phyloP scores from a whole-genome alignment of 257 asterid genomes.

The Jacaranda mimosifolia region DNA sequence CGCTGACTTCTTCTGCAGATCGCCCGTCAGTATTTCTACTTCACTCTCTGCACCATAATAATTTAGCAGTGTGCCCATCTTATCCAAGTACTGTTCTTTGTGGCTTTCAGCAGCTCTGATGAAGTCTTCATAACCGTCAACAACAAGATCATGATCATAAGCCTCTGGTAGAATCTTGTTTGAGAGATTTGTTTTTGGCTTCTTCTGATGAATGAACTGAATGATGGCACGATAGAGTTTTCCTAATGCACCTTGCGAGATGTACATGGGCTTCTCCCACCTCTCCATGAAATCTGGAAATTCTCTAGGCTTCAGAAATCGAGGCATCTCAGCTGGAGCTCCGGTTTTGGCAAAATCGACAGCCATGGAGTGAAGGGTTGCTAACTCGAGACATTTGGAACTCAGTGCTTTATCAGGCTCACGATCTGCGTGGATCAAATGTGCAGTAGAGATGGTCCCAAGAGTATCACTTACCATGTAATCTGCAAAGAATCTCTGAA shows the following conservation, averaged over 20 bases:
- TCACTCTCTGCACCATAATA: conserved; percentile 82
- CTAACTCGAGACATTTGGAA: conserved; percentile 81
- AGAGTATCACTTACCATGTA: conserved; percentile 88
- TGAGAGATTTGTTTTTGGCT: conserved; percentile 35
- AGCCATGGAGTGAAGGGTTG: conserved; percentile 94
- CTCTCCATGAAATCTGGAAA: conserved; percentile 96
- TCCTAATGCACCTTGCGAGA: conserved; percentile 74
- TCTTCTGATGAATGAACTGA: conserved; percentile 38
- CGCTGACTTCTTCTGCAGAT: conserved; percentile 58
- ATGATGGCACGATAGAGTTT: conserved; percentile 79
- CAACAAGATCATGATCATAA: conserved; percentile 68
- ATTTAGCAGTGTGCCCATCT: conserved; percentile 53
- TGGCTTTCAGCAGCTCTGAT: conserved; percentile 61
- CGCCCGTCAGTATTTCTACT: conserved; percentile 87
- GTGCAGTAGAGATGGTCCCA: conserved; percentile 90
- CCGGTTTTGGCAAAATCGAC: conserved; percentile 97
- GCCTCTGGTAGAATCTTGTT: conserved; percentile 47
- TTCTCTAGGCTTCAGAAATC: conserved; percentile 71
- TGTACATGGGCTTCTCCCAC: conserved; percentile 82
- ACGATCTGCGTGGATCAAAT: conserved; percentile 86
- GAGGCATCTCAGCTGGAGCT: conserved; percentile 97
- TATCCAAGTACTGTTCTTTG: conserved; percentile 72
- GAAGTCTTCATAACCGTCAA: conserved; percentile 66
- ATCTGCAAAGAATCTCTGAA: conserved; percentile 84
- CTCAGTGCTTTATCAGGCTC: conserved; percentile 84